phyloP scores from a whole-genome alignment of 2,329 filamentous ascomycete genomes.

The Claviceps arundinis region DNA sequence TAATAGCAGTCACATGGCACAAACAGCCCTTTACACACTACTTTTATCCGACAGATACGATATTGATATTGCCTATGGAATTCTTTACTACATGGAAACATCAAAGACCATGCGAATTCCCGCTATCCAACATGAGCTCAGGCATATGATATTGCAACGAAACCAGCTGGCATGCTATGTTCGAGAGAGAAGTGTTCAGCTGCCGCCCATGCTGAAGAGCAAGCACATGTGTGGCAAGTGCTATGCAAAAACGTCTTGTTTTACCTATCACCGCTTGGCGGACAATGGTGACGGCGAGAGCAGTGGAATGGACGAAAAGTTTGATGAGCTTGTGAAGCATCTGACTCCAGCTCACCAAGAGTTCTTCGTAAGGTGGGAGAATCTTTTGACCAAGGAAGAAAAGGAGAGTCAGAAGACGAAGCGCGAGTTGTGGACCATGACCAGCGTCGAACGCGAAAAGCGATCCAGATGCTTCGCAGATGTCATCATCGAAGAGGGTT shows the following conservation, averaged over 20 bases:
- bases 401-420: slow-evolving; percentile 77
- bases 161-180: slow-evolving; percentile 82
- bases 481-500: slow-evolving; percentile 69
- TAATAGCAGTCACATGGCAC: slow-evolving; percentile 73
- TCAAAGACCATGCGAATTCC: slow-evolving; percentile 78
- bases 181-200: slow-evolving; percentile 60
- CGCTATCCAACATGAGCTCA: slow-evolving; percentile 72
- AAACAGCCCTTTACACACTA: slow-evolving; percentile 89
- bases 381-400: slow-evolving; percentile 85
- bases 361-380: slow-evolving; percentile 94
- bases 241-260: slow-evolving; percentile 83
- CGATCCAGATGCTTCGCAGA: slow-evolving; percentile 82
- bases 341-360: slow-evolving; percentile 60
- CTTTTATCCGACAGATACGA: slow-evolving; percentile 91
- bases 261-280: slow-evolving; percentile 82
- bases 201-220: slow-evolving; percentile 77
- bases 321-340: slow-evolving; percentile 67
- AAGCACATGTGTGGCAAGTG: slow-evolving; percentile 73
- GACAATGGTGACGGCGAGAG: slow-evolving; percentile 72
- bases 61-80: slow-evolving; percentile 76
- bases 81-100: slow-evolving; percentile 90
- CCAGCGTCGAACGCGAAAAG: slow-evolving; percentile 76
- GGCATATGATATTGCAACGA: slow-evolving; percentile 93
- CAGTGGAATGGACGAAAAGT: slow-evolving; percentile 69
- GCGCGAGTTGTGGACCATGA: slow-evolving; percentile 91